Evolutionary conservation across 192 early-diverging fungal genomes (phyloP).

Genomic region (Entophlyctis luteolus): DNA sequence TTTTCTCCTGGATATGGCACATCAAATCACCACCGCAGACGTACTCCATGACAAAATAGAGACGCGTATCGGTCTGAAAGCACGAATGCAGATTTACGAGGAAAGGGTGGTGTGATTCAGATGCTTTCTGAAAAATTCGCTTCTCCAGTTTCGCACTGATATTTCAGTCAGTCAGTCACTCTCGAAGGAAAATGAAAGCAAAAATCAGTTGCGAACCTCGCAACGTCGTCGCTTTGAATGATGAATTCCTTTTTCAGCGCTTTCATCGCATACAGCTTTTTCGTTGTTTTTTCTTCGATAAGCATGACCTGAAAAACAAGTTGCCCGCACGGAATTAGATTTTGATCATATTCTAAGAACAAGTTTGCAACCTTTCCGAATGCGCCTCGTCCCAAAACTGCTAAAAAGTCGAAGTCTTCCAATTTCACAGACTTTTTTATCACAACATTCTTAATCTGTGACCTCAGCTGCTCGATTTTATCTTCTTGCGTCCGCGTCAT

Average conservation of each 20-base stretch:
- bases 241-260: slow-evolving; percentile 94
- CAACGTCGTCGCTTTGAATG: slow-evolving; percentile 95
- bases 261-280: slow-evolving; percentile 90
- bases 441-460: too few relatives aligned
- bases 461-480: too few relatives aligned
- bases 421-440: slow-evolving; percentile 39
- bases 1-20: slow-evolving; percentile 90
- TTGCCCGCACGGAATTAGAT: not conserved
- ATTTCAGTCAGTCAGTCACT: not conserved
- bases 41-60: slow-evolving; percentile 99
- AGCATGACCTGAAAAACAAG: slow-evolving; percentile 71
- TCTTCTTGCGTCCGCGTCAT: too few relatives aligned
- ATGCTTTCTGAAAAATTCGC: slow-evolving; percentile 85
- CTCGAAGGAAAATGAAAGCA: too few relatives aligned
- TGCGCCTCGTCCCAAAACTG: slow-evolving; percentile 92
- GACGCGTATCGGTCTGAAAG: slow-evolving; percentile 85
- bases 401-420: slow-evolving; percentile 58
- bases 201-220: too few relatives aligned
- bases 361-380: slow-evolving; percentile 77
- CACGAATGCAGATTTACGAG: slow-evolving; percentile 91
- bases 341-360: not conserved
- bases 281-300: slow-evolving; percentile 76
- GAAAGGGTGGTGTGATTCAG: slow-evolving; percentile 86
- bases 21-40: slow-evolving; percentile 95
- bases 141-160: slow-evolving; percentile 64